A percentile compares a stretch with the other conserved stretches of the same genome.
Conservation (phyloP, 176 grass and related monocot species). For the Saccharum officinarum region DNA sequence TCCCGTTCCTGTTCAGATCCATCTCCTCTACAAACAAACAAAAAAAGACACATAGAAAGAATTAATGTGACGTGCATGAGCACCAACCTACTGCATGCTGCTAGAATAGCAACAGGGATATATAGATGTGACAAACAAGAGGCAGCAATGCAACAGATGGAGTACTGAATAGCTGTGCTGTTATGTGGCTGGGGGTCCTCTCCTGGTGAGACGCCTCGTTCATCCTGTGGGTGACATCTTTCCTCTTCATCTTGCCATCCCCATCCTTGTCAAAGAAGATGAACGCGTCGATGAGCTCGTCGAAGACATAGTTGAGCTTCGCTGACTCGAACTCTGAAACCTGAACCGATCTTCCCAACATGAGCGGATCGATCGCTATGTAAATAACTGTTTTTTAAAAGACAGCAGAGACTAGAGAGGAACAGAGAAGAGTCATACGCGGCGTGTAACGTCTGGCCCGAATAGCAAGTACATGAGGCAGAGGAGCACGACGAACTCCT, state of each 20-base stretch:
- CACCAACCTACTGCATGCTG: no score
- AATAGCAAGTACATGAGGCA: constrained; percentile 67
- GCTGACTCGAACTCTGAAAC: not conserved
- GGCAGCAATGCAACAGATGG: not conserved
- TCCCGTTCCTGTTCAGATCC: constrained; percentile 66
- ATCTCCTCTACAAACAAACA: constrained; percentile 65
- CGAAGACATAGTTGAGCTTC: constrained; percentile 60
- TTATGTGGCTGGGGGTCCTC: constrained; percentile 54
- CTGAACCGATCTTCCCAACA: constrained; percentile 10
- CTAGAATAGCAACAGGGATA: no score
- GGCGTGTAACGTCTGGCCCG: constrained; percentile 40
- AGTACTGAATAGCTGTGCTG: constrained; percentile 57
- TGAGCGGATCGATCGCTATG: no score
- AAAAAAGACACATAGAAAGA: no score
- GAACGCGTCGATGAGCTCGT: constrained; percentile 67
- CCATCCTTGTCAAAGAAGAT: constrained; percentile 69
- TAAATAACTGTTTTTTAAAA: no score
- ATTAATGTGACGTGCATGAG: not conserved
- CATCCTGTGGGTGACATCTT: constrained; percentile 50
- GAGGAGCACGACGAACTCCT: constrained; percentile 72
- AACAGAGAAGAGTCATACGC: not conserved
- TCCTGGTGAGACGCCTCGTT: constrained; percentile 63
- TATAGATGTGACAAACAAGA: not conserved
- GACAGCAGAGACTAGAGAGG: no score
- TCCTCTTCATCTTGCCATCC: constrained; percentile 57